phyloP scores from a whole-genome alignment of 2,329 filamentous ascomycete species.

The Didymella sp. region DNA sequence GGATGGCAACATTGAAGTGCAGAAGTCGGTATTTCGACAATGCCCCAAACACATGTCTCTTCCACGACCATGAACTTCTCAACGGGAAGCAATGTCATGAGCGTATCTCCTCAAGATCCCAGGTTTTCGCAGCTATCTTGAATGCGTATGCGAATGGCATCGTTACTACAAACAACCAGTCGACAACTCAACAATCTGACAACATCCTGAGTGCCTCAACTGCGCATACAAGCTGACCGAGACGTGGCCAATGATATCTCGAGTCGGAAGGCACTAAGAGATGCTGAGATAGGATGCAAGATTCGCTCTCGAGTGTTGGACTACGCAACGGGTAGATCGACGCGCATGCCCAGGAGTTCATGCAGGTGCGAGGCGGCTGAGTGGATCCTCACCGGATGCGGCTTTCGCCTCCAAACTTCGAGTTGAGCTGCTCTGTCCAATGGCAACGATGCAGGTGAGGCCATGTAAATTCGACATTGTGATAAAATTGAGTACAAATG shows the following conservation, averaged over 20 bases:
- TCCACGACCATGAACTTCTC: no score
- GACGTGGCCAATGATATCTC: no score
- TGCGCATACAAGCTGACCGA: no score
- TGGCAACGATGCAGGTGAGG: neutral
- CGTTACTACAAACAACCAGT: neutral
- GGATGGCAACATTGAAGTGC: no score
- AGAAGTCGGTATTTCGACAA: no score
- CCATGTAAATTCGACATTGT: neutral
- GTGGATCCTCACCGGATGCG: slow-evolving; percentile 24
- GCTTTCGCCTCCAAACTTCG: neutral
- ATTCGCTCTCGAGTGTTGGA: neutral
- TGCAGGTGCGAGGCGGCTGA: slow-evolving; percentile 10
- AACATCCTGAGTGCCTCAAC: no score
- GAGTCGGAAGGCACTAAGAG: no score
- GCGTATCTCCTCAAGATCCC: no score
- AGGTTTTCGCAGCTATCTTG: neutral
- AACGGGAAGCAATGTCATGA: no score
- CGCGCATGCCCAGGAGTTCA: slow-evolving; percentile 9
- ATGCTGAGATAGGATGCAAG: no score
- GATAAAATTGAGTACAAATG: neutral
- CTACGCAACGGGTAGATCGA: slow-evolving; percentile 14
- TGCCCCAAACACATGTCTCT: no score
- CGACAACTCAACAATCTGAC: no score
- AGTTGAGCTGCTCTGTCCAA: neutral
- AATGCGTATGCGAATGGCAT: neutral